phyloP scores from a whole-genome alignment of 2,329 filamentous ascomycete species.

The Pestalotiopsis sp. region DNA sequence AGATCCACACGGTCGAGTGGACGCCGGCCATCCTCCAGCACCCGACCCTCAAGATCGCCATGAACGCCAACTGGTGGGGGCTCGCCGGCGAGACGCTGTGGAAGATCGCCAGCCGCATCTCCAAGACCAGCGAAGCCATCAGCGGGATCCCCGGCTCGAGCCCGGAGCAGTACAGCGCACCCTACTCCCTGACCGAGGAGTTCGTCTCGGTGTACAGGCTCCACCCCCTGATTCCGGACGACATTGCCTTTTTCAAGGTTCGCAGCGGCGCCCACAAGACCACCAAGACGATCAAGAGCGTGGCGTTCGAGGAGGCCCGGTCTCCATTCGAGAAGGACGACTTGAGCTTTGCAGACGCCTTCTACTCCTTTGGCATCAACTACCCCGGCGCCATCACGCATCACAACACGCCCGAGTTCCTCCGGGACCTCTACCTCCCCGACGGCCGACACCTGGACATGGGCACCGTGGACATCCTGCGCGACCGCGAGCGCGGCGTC shows the following conservation, averaged over 20 bases:
- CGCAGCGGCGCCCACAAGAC: slow-evolving; percentile 23
- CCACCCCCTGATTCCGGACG: slow-evolving; percentile 39
- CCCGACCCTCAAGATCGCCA: slow-evolving; percentile 42
- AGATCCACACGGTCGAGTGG: slow-evolving; percentile 53
- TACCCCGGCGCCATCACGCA: slow-evolving; percentile 48
- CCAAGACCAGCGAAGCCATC: slow-evolving; percentile 40
- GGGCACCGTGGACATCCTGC: slow-evolving; percentile 47
- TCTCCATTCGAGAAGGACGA: slow-evolving; percentile 32
- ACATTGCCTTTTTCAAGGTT: slow-evolving; percentile 29
- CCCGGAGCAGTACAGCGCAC: slow-evolving; percentile 37
- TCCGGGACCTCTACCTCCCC: slow-evolving; percentile 41
- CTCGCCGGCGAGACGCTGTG: slow-evolving; percentile 41
- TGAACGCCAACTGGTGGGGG: slow-evolving; percentile 50
- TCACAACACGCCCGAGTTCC: slow-evolving; percentile 39
- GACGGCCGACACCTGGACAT: slow-evolving; percentile 44
- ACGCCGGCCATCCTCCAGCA: slow-evolving; percentile 49
- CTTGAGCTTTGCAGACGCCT: slow-evolving; percentile 35
- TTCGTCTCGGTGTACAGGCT: slow-evolving; percentile 47
- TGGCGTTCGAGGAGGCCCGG: slow-evolving; percentile 36
- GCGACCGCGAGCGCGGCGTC: slow-evolving; percentile 49
- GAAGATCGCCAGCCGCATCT: slow-evolving; percentile 43
- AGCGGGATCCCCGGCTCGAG: slow-evolving; percentile 26
- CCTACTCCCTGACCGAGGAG: slow-evolving; percentile 45
- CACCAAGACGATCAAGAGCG: slow-evolving; percentile 32
- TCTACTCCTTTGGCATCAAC: slow-evolving; percentile 50